Conservation (phyloP, 352 stramenopile species). For the Plasmopara muralis region DNA sequence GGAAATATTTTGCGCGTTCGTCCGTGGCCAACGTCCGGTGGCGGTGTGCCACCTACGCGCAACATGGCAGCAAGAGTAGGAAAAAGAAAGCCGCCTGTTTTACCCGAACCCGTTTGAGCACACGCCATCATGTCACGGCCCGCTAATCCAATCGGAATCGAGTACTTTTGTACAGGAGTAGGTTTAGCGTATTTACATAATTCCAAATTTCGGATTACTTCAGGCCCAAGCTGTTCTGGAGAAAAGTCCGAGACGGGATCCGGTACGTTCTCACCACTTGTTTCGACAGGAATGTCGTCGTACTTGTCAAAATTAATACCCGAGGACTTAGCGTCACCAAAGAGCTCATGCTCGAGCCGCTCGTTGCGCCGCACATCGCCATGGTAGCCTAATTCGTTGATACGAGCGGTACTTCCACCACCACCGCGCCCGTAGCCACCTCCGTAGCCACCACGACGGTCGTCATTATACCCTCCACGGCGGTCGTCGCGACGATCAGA, state of each 20-base stretch:
- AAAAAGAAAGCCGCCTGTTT: constrained; percentile 96
- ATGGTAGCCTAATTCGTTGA: constrained; percentile 97
- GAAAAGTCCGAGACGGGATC: constrained; percentile 89
- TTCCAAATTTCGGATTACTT: constrained; percentile 89
- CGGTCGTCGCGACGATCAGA: constrained; percentile 34
- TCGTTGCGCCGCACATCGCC: constrained; percentile 89
- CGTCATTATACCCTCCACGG: constrained; percentile 19
- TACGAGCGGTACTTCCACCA: constrained; percentile 37
- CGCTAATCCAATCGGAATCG: constrained; percentile 92
- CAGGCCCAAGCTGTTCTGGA: constrained; percentile 84
- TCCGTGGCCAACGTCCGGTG: constrained; percentile 39
- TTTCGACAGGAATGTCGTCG: constrained; percentile 97
- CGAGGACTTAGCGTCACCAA: constrained; percentile 89
- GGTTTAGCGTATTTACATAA: constrained; percentile 94
- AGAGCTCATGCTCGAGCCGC: constrained; percentile 90
- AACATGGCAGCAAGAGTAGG: constrained; percentile 96
- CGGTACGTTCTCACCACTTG: constrained; percentile 89
- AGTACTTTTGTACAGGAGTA: constrained; percentile 99
- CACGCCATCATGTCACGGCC: constrained; percentile 99
- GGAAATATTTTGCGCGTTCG: constrained; percentile 87
- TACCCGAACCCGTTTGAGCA: constrained; percentile 97
- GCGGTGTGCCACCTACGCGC: constrained; percentile 55
- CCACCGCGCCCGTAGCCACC: constrained; percentile 17
- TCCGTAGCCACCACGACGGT: constrained; percentile 26
- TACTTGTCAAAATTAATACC: constrained; percentile 99